Evolutionary conservation across 805 yeast species (phyloP), one percentile per base, ranked within the genome.

Genomic region (Phaffomyces antillensis): DNA sequence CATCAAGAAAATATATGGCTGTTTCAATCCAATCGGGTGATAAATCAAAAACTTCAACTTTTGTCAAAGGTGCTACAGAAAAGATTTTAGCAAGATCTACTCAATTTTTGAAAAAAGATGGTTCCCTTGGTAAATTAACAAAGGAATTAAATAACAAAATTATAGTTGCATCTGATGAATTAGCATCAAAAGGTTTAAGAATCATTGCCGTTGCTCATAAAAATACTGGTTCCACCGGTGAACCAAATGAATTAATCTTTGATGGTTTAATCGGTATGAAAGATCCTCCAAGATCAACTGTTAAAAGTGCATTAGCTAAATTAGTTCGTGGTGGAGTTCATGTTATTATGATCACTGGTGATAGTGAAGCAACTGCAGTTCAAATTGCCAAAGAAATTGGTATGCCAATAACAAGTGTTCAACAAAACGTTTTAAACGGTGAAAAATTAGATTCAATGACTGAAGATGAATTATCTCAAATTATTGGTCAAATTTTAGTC

Each of bases 331-430:
- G 98, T 50, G 96, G 98, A 37, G 99, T 93, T 36, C 95, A 88
- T 59, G 88, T 93, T n/a, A 86, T 93, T 42, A 93, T 93, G 98
- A 91, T 93, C 52, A 93, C 99, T 9, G 96, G 96, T 55, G 97
- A 90, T 63, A 76, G 87, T 33, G 95, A 89, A 51, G 80, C 83
- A 15, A 88, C 97, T 15, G 96, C 96, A 7, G 65, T 74, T 13
- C 82, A 85, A 53, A 86, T 90, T 62, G 97, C 96, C 3, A 76
- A 72, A 51, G 89, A 87, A 63, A 86, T 91, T 53, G 99, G 99
- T 26, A 86, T 86, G 77, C 95, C 90, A 4, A 70, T 83, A 35
- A 64, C 73, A 35, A 81, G 79, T 52, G 75, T 76, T 10, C 75
- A 76, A 31, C 70, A 74, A 48, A 78, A 89, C 39, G 89, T 91